Percentiles rank a stretch among this genome's conserved stretches.
Evolutionary conservation across 2,329 filamentous ascomycete species (phyloP).

Genomic region (Fusarium sp.): DNA sequence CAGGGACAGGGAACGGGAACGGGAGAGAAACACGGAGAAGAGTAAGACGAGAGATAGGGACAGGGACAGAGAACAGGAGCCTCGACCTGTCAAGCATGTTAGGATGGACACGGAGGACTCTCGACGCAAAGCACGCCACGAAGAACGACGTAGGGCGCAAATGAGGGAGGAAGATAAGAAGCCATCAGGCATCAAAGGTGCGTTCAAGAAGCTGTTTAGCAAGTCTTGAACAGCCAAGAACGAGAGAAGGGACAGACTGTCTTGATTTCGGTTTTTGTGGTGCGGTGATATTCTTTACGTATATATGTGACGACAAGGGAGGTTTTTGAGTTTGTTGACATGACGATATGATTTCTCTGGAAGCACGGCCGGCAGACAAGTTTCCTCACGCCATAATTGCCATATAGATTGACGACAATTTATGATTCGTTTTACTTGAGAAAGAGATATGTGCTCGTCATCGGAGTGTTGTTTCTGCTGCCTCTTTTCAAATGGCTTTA

Average conservation of each 20-base stretch:
- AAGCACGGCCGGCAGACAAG: constrained; percentile 28
- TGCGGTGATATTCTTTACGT: constrained; percentile 33
- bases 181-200: constrained; percentile 43
- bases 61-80: constrained; percentile 2
- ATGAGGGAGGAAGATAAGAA: constrained; percentile 47
- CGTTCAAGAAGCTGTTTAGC: constrained; percentile 46
- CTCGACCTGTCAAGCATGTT: constrained; percentile 32
- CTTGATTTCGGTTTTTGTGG: constrained; percentile 33
- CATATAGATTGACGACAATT: constrained; percentile 24
- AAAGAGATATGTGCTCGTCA: neutral
- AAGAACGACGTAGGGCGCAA: constrained; percentile 46
- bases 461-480: neutral
- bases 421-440: neutral
- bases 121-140: constrained; percentile 47
- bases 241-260: constrained; percentile 6
- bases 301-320: constrained; percentile 39
- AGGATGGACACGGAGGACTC: constrained; percentile 48
- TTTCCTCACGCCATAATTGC: constrained; percentile 16
- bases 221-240: constrained; percentile 29
- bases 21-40: constrained; percentile 17
- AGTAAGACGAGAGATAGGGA: constrained; percentile 12
- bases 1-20: too few species aligned
- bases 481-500: neutral
- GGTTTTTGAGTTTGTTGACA: constrained; percentile 13
- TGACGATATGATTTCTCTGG: constrained; percentile 17